phyloP scores from a whole-genome alignment of 768 basidiomycete genomes.

The Rhizopogon vinicolor region DNA sequence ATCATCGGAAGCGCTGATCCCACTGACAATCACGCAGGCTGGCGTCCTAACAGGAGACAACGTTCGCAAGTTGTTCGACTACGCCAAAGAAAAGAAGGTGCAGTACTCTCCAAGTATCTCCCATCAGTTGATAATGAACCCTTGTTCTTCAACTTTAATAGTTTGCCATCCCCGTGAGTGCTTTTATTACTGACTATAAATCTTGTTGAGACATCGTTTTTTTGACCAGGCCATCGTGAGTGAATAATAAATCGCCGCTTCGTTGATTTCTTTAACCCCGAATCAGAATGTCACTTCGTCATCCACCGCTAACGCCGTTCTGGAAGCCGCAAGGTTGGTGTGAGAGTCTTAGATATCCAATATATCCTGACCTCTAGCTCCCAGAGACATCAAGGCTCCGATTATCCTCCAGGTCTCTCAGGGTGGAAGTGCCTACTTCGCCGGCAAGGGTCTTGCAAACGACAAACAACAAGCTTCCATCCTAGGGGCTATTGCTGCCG shows the following conservation, averaged over 20 bases:
- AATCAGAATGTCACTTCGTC: constrained; percentile 93
- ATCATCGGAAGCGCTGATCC: constrained; percentile 1
- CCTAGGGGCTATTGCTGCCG: constrained; percentile 87
- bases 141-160: constrained; percentile 20
- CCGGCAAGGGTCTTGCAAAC: constrained; percentile 94
- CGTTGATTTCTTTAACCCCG: neutral
- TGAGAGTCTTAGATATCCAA: constrained; percentile 2
- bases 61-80: constrained; percentile 92
- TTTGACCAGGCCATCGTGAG: constrained; percentile 66
- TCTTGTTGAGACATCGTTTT: neutral
- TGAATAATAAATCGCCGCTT: constrained; percentile 10
- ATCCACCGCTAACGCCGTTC: constrained; percentile 88
- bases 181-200: neutral
- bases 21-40: constrained; percentile 43
- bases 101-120: constrained; percentile 14
- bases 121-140: constrained; percentile 3
- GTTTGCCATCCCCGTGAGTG: constrained; percentile 84
- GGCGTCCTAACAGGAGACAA: constrained; percentile 96
- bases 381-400: constrained; percentile 90
- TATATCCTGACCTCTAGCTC: neutral
- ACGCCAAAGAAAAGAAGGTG: constrained; percentile 86
- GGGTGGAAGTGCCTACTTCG: constrained; percentile 93
- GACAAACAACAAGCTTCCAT: constrained; percentile 95
- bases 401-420: constrained; percentile 98
- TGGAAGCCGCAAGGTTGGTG: constrained; percentile 87